Conservation (phyloP, 2,329 filamentous ascomycete genomes). For the Colletotrichum brevisporum region DNA sequence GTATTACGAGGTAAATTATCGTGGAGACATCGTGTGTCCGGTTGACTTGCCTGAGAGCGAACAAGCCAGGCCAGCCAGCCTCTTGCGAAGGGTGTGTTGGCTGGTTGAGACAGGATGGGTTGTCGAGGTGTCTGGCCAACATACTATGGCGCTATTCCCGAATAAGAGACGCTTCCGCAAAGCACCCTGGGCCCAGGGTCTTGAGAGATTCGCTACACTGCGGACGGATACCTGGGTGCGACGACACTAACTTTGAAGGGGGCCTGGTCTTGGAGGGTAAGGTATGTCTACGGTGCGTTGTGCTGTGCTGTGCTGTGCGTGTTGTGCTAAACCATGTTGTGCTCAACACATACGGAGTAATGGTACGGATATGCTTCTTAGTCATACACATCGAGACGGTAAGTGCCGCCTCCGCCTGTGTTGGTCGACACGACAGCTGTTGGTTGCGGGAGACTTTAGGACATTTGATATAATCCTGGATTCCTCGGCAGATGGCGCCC, state of each 20-base stretch:
- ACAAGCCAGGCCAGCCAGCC: conserved; percentile 1
- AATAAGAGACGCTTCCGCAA: conserved; percentile 23
- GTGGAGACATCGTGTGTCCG: conserved; percentile 17
- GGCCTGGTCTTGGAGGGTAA: conserved; percentile 5
- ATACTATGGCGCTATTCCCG: conserved; percentile 21
- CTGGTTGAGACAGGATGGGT: conserved; percentile 20
- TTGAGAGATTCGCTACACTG: neutral
- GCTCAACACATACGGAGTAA: too few species aligned
- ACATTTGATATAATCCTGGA: neutral
- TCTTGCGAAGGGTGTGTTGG: conserved; percentile 10
- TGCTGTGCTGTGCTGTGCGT: neutral
- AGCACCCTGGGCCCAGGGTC: conserved; percentile 6
- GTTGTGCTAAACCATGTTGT: too few species aligned
- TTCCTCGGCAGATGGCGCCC: neutral
- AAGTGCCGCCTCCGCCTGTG: conserved; percentile 11
- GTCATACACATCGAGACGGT: conserved; percentile 16
- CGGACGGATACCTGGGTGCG: too few species aligned
- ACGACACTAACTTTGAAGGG: too few species aligned
- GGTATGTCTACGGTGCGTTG: neutral
- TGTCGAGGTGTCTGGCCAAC: conserved; percentile 22
- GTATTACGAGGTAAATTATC: conserved; percentile 30
- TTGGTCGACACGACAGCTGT: neutral
- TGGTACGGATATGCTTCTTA: too few species aligned
- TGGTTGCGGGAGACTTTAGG: too few species aligned
- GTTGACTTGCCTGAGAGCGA: conserved; percentile 5